Evolutionary conservation across 805 yeast genomes (phyloP).

Genomic region (Debaryomyces hansenii): DNA sequence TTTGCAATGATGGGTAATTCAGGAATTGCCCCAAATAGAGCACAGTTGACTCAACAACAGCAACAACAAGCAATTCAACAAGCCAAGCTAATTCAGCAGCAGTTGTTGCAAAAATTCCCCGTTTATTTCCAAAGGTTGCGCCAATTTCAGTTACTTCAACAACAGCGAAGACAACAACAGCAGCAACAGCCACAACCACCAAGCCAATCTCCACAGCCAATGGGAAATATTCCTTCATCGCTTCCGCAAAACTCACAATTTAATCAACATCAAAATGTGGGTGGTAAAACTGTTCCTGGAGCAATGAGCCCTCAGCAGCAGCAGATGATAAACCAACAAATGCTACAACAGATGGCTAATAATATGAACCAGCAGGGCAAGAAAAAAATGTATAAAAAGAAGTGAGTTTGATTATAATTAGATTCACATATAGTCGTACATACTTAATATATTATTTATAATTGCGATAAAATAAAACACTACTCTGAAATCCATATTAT

Average conservation of each 20-base stretch:
- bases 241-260: conserved; percentile 3
- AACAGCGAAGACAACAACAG: conserved; percentile 16
- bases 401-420: background rate
- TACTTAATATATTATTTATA: background rate
- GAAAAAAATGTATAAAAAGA: background rate
- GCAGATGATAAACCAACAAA: conserved; percentile 18
- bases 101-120: conserved; percentile 36
- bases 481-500: background rate
- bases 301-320: conserved; percentile 10
- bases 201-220: conserved; percentile 5
- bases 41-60: conserved; percentile 41
- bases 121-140: conserved; percentile 36
- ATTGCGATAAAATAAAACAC: conserved; percentile 3
- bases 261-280: conserved; percentile 8
- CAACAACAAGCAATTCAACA: conserved; percentile 46
- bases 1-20: conserved; percentile 43
- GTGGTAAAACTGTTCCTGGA: conserved; percentile 11
- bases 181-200: conserved; percentile 9
- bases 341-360: conserved; percentile 15
- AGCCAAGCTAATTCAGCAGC: conserved; percentile 38
- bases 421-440: background rate
- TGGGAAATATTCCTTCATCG: background rate
- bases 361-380: conserved; percentile 5
- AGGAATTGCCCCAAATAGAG: conserved; percentile 44
- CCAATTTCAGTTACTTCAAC: conserved; percentile 36